These are phyloP conservation scores for Mycosphaerella sp. DNA, from an alignment of 2,329 filamentous ascomycete genomes.

Conservation along the genomic window DNA sequence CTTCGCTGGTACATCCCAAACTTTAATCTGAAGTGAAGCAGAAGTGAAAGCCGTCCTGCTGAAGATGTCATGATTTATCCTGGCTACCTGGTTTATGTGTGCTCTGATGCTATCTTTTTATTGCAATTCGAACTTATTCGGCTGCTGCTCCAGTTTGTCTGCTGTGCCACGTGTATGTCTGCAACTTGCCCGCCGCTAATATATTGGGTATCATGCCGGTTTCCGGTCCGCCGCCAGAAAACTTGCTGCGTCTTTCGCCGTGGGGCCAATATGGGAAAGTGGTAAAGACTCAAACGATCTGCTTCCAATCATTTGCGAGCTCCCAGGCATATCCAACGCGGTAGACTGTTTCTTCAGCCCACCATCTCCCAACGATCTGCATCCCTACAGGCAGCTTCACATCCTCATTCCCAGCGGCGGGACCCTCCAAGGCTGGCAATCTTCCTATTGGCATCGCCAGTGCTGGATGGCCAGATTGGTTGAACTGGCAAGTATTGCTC, in stretches of 20 bases:
- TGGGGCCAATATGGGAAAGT: too few species aligned
- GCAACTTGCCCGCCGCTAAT: background rate
- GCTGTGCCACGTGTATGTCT: background rate
- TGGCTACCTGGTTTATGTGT: too few species aligned
- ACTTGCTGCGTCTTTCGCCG: too few species aligned
- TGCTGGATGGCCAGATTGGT: constrained; percentile 46
- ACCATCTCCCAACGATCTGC: constrained; percentile 39
- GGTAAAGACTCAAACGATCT: constrained; percentile 20
- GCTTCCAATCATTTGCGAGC: constrained; percentile 42
- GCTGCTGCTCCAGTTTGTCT: background rate
- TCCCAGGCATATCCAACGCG: constrained; percentile 46
- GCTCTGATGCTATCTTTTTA: too few species aligned
- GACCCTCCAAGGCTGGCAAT: constrained; percentile 48
- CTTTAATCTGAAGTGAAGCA: too few species aligned
- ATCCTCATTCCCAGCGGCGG: constrained; percentile 11
- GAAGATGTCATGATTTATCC: too few species aligned
- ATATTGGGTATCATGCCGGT: background rate
- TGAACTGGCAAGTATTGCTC: constrained; percentile 51
- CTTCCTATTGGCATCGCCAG: constrained; percentile 42
- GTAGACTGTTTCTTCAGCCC: constrained; percentile 46
- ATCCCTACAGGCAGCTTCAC: constrained; percentile 33
- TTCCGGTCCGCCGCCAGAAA: background rate
- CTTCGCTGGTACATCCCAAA: too few species aligned
- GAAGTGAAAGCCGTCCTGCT: too few species aligned
- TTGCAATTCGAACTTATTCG: background rate